A percentile compares a stretch with the other conserved stretches of the same genome.
phyloP scores from a whole-genome alignment of 805 yeast genomes.

The Zygosaccharomyces rouxii region DNA sequence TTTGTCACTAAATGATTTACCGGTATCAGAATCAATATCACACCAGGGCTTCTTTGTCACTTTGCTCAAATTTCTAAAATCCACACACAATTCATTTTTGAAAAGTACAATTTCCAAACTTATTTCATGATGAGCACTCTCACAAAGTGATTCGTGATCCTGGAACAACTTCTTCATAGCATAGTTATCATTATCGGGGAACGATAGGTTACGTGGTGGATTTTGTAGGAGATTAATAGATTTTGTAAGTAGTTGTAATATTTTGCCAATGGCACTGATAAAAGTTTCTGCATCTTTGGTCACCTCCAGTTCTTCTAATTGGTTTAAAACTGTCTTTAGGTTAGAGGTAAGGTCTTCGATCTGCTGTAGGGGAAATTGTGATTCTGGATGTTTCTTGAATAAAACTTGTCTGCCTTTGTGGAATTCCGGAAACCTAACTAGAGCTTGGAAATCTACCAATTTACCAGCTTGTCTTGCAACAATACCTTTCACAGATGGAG shows the following conservation, averaged over 20 bases:
- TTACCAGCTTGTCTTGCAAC: constrained; percentile 52
- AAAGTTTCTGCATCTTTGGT: constrained; percentile 38
- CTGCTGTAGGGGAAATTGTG: constrained; percentile 42
- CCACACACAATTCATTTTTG: constrained; percentile 61
- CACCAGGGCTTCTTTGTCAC: constrained; percentile 63
- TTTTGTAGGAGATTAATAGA: constrained; percentile 38
- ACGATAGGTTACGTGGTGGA: constrained; percentile 52
- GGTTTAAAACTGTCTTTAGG: constrained; percentile 17
- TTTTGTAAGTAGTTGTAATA: constrained; percentile 20
- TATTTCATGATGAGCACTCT: constrained; percentile 36
- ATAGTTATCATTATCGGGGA: constrained; percentile 50
- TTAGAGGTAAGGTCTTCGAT: constrained; percentile 33
- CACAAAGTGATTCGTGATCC: constrained; percentile 27
- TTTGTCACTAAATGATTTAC: constrained; percentile 54
- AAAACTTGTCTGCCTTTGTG: constrained; percentile 41
- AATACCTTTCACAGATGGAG: constrained; percentile 49
- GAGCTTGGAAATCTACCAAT: constrained; percentile 45
- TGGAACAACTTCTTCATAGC: constrained; percentile 46
- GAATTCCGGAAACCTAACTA: constrained; percentile 37
- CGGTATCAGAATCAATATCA: constrained; percentile 42
- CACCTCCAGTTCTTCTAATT: constrained; percentile 42
- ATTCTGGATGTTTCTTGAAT: constrained; percentile 37
- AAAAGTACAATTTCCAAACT: constrained; percentile 55
- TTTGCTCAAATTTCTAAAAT: constrained; percentile 47
- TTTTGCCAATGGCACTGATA: constrained; percentile 18